Evolutionary conservation across 2,329 filamentous ascomycete genomes (phyloP).

Genomic region (Penicillium verrucosum): DNA sequence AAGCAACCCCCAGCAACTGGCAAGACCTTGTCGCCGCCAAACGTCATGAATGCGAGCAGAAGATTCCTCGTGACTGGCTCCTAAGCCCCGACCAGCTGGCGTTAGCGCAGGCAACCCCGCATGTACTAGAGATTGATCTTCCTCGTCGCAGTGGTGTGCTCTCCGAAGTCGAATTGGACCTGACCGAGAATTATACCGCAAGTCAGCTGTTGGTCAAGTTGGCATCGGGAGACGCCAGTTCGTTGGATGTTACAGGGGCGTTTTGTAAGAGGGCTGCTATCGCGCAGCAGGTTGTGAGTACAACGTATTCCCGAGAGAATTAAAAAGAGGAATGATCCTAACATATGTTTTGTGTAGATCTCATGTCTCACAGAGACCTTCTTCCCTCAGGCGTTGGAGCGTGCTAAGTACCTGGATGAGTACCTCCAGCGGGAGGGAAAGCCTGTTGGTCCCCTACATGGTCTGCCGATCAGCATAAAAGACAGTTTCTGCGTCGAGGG

Average conservation of each 20-base stretch:
- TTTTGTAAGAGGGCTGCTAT: conserved; percentile 44
- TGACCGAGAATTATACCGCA: conserved; percentile 40
- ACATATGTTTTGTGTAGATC: conserved; percentile 11
- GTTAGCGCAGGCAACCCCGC: neutral
- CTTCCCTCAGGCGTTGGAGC: conserved; percentile 35
- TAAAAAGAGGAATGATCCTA: neutral
- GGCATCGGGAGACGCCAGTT: conserved; percentile 18
- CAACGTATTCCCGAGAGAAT: neutral
- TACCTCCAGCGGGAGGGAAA: conserved; percentile 29
- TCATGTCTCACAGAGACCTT: conserved; percentile 40
- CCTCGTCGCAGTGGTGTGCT: conserved; percentile 43
- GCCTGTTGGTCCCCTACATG: conserved; percentile 39
- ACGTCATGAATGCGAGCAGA: conserved; percentile 27
- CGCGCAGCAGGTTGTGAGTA: conserved; percentile 35
- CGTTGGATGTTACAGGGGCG: conserved; percentile 23
- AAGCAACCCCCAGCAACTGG: conserved; percentile 15
- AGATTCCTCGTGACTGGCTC: conserved; percentile 36
- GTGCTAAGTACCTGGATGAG: conserved; percentile 38
- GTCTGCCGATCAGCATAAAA: conserved; percentile 40
- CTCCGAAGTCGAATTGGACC: conserved; percentile 44
- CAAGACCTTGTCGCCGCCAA: conserved; percentile 25
- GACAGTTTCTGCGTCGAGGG: conserved; percentile 28
- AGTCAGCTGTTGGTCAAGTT: conserved; percentile 20
- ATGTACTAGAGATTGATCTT: conserved; percentile 22
- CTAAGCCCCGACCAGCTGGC: conserved; percentile 16